phyloP scores from a whole-genome alignment of 164 flowering plant species.

The Saururus chinensis region DNA sequence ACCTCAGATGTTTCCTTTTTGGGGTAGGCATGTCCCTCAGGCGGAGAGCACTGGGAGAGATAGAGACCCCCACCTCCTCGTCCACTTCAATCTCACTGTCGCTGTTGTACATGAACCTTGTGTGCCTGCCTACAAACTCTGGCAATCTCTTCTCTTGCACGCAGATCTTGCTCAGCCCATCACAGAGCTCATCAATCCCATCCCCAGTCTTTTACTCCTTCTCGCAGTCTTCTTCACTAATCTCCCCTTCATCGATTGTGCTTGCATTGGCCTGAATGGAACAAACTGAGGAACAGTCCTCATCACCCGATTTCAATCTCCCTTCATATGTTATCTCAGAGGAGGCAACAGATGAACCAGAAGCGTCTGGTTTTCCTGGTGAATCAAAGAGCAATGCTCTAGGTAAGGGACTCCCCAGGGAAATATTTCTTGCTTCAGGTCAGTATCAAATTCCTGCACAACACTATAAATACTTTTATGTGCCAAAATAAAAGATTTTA shows the following conservation, averaged over 20 bases:
- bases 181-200: no score
- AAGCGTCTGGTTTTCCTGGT: slow-evolving; percentile 50
- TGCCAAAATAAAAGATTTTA: slow-evolving; percentile 5
- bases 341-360: slow-evolving; percentile 30
- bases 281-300: slow-evolving; percentile 56
- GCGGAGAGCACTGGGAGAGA: slow-evolving; percentile 6
- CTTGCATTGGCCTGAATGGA: slow-evolving; percentile 73
- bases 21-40: slow-evolving; percentile 13
- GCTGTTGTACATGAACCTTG: slow-evolving; percentile 14
- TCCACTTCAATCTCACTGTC: slow-evolving; percentile 15
- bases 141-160: slow-evolving; percentile 14
- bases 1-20: slow-evolving; percentile 15
- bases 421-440: slow-evolving; percentile 20
- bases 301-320: slow-evolving; percentile 21
- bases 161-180: slow-evolving; percentile 12
- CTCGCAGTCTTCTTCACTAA: slow-evolving; percentile 48
- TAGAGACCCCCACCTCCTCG: slow-evolving; percentile 3
- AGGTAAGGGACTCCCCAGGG: slow-evolving; percentile 27
- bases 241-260: slow-evolving; percentile 26
- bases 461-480: no score
- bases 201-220: slow-evolving; percentile 5
- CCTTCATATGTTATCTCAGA: slow-evolving; percentile 29
- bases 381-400: slow-evolving; percentile 57
- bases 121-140: slow-evolving; percentile 9
- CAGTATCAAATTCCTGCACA: slow-evolving; percentile 1